Evolutionary conservation across 768 basidiomycete genomes (phyloP).

Genomic region (Suillus hirtellus): DNA sequence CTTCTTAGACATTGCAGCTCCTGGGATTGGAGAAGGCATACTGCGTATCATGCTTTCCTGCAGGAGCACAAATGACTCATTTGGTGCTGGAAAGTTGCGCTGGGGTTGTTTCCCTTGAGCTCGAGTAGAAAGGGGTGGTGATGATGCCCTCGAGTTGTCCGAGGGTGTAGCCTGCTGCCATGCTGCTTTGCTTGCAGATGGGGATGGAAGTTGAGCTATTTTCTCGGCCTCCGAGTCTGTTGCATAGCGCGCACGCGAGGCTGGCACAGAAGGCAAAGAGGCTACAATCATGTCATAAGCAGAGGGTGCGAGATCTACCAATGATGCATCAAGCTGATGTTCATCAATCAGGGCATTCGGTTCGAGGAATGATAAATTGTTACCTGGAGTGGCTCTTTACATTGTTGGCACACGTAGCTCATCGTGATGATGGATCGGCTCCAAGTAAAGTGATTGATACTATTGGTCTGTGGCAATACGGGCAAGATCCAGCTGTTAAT

Average conservation of each 20-base stretch:
- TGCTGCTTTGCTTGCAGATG: conserved; percentile 55
- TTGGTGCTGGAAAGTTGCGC: conserved; percentile 56
- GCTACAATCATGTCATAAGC: conserved; percentile 85
- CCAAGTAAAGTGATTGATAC: neutral
- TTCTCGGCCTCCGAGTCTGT: conserved; percentile 42
- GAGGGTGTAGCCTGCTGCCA: conserved; percentile 60
- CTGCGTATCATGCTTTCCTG: conserved; percentile 79
- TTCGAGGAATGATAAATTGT: conserved; percentile 10
- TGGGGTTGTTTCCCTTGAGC: conserved; percentile 63
- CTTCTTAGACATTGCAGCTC: conserved; percentile 46
- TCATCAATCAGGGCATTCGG: conserved; percentile 12
- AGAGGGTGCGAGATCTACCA: conserved; percentile 82
- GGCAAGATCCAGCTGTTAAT: neutral
- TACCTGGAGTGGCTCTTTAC: conserved; percentile 88
- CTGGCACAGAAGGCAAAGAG: conserved; percentile 57
- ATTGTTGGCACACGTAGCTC: conserved; percentile 78
- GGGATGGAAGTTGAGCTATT: conserved; percentile 46
- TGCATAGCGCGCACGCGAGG: conserved; percentile 37
- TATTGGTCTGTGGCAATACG: neutral
- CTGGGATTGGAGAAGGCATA: conserved; percentile 58
- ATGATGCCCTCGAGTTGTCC: conserved; percentile 31
- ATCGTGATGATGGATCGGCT: conserved; percentile 25
- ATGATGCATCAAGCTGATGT: conserved; percentile 81
- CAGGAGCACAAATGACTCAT: conserved; percentile 89
- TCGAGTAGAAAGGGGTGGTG: conserved; percentile 50